These are phyloP conservation scores for Globisporangium uncinulatum DNA, from an alignment of 352 stramenopile species.

Conservation along the genomic window DNA sequence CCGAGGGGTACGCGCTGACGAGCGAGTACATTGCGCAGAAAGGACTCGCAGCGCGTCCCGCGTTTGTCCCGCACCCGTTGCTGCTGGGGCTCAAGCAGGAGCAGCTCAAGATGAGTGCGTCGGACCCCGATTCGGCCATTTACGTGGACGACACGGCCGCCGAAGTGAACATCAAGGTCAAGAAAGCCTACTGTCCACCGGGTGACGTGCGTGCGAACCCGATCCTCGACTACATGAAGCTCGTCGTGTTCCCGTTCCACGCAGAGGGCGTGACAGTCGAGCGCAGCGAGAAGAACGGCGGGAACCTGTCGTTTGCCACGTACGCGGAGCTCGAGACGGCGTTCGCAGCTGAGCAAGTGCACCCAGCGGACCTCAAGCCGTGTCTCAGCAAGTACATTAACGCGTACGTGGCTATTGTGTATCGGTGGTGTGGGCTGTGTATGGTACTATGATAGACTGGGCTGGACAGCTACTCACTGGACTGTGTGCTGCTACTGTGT, in stretches of 20 bases:
- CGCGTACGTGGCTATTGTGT: constrained; percentile 19
- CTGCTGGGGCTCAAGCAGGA: constrained; percentile 97
- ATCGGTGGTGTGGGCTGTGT: not conserved
- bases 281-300: constrained; percentile 81
- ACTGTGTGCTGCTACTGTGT: not conserved
- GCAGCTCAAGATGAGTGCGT: constrained; percentile 99
- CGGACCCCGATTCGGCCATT: constrained; percentile 95
- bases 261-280: constrained; percentile 64
- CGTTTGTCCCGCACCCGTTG: constrained; percentile 98
- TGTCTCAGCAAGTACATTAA: constrained; percentile 92
- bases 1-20: constrained; percentile 94
- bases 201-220: constrained; percentile 89
- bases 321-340: constrained; percentile 90
- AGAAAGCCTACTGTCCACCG: constrained; percentile 97
- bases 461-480: too few species aligned
- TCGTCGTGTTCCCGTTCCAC: constrained; percentile 91
- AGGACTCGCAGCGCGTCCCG: constrained; percentile 57
- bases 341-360: constrained; percentile 89
- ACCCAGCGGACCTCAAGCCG: constrained; percentile 97
- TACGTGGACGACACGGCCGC: constrained; percentile 97
- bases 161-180: constrained; percentile 97
- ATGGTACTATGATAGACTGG: not conserved
- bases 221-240: constrained; percentile 96
- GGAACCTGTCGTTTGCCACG: constrained; percentile 83
- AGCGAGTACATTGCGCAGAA: constrained; percentile 95